Conservation (phyloP, 305 asterid species). For the Fraxinus latifolia region DNA sequence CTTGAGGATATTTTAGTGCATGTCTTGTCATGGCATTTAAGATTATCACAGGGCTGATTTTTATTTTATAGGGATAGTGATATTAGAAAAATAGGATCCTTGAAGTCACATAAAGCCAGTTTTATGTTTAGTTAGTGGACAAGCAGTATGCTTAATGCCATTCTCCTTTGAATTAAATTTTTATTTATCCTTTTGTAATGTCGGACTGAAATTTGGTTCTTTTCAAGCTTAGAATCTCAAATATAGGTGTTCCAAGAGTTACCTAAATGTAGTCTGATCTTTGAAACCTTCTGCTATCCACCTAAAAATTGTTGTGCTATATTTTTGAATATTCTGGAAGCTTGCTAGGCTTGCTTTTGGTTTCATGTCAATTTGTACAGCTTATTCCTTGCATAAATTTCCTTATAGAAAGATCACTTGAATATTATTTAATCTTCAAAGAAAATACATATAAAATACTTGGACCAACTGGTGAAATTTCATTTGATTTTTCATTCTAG, state of each 20-base stretch:
- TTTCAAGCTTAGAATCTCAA: background rate
- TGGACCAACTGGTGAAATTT: background rate
- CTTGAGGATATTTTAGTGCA: background rate
- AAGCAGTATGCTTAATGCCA: background rate
- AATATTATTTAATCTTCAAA: background rate
- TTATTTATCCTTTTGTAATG: background rate
- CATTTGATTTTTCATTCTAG: background rate
- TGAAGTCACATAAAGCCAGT: background rate
- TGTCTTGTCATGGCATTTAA: background rate
- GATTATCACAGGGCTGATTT: background rate
- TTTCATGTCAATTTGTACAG: background rate
- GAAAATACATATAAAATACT: background rate
- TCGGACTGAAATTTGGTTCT: background rate
- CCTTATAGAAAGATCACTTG: background rate
- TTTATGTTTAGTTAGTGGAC: background rate
- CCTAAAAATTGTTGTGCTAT: background rate
- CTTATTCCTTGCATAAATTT: background rate
- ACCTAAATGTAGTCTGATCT: background rate
- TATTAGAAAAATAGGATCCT: background rate
- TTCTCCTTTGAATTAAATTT: background rate
- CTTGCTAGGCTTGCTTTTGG: background rate
- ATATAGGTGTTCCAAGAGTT: background rate
- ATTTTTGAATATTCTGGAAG: background rate
- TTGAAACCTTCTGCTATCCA: background rate
- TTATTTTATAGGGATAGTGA: background rate